Percentiles rank a stretch among this genome's conserved stretches.
Evolutionary conservation across 805 yeast genomes (phyloP).

Genomic region (Clavispora phyllophila): DNA sequence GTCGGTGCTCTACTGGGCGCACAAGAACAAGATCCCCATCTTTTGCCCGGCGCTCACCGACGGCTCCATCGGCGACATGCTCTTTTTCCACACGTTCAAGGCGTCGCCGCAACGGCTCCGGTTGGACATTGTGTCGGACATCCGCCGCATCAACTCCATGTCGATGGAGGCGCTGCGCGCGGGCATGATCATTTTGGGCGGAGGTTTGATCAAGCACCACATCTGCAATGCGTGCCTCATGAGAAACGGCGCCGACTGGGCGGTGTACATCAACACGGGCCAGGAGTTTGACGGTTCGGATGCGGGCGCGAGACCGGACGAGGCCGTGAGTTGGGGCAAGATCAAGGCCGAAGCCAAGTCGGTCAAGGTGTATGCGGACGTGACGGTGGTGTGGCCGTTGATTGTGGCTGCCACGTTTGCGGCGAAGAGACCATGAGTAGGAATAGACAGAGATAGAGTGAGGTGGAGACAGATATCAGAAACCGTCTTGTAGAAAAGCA

Average conservation of each 20-base stretch:
- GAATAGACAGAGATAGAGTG: not conserved
- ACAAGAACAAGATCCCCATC: slow-evolving; percentile 91
- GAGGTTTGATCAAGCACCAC: slow-evolving; percentile 95
- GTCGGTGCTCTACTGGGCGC: slow-evolving; percentile 96
- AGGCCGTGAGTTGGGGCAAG: slow-evolving; percentile 98
- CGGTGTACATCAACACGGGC: slow-evolving; percentile 95
- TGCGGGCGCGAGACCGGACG: slow-evolving; percentile 99
- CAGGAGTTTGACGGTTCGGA: slow-evolving; percentile 99
- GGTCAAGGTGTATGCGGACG: slow-evolving; percentile 94
- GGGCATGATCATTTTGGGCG: slow-evolving; percentile 95
- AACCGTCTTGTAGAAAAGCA: too few relatives aligned
- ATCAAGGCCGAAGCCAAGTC: slow-evolving; percentile 90
- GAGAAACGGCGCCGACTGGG: slow-evolving; percentile 99
- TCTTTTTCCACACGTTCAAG: slow-evolving; percentile 96
- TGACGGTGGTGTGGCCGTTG: slow-evolving; percentile 88
- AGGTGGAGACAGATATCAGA: not conserved
- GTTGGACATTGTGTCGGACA: slow-evolving; percentile 91
- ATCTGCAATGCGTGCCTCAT: slow-evolving; percentile 96
- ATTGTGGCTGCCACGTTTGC: slow-evolving; percentile 98
- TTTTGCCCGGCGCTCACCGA: slow-evolving; percentile 98
- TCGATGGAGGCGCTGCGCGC: slow-evolving; percentile 93
- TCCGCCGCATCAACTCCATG: slow-evolving; percentile 84
- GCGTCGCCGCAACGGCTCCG: slow-evolving; percentile 86
- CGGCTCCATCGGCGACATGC: slow-evolving; percentile 98
- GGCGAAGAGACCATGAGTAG: slow-evolving; percentile 28